A percentile compares a stretch with the other conserved stretches of the same genome.
Conservation (phyloP, 805 yeast genomes). For the Kazachstania bromeliacearum region DNA sequence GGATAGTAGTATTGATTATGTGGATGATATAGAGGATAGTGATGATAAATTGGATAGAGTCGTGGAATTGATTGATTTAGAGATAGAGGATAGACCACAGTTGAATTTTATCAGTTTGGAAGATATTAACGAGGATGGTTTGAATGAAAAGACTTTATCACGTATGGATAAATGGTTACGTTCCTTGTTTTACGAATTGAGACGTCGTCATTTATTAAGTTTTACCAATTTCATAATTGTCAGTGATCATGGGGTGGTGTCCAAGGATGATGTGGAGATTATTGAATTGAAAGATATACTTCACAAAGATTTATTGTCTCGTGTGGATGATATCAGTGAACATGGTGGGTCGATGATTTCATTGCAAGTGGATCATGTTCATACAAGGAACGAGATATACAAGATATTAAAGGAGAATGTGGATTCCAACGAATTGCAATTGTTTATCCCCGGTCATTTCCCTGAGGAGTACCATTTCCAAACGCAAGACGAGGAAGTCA, state of each 20-base stretch:
- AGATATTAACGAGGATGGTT: conserved; percentile 65
- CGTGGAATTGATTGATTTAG: conserved; percentile 54
- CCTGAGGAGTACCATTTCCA: conserved; percentile 1
- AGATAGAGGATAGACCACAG: conserved; percentile 53
- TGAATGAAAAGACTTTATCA: conserved; percentile 44
- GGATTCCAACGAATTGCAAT: neutral
- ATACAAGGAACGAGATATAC: neutral
- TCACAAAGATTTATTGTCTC: neutral
- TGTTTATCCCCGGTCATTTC: conserved; percentile 2
- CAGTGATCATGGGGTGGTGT: conserved; percentile 80
- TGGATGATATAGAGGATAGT: neutral
- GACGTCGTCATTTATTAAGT: conserved; percentile 45
- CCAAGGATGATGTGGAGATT: neutral
- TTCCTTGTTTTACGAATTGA: conserved; percentile 38
- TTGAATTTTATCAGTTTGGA: conserved; percentile 72
- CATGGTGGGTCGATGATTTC: conserved; percentile 16
- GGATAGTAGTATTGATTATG: neutral
- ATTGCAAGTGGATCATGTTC: neutral
- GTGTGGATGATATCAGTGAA: conserved; percentile 28
- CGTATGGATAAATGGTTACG: conserved; percentile 65
- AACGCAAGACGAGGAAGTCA: neutral
- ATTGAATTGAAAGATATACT: neutral
- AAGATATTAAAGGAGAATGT: neutral
- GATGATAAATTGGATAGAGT: conserved; percentile 49
- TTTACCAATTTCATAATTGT: conserved; percentile 69